Base-by-base conservation (phyloP, 2,329 filamentous ascomycete genomes). In the Ceratocystis eucalypticola region DNA sequence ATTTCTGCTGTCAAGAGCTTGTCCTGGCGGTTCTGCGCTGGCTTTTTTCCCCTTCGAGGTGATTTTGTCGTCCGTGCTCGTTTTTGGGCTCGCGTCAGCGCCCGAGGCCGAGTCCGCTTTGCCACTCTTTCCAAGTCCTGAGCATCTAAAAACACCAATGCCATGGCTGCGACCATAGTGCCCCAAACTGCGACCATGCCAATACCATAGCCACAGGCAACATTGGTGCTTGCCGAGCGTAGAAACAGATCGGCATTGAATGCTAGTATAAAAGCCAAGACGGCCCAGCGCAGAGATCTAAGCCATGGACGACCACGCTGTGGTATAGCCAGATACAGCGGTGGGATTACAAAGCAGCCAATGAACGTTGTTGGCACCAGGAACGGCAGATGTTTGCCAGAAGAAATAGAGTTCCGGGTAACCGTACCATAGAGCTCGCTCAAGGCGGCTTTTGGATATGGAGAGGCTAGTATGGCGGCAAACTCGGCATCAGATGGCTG, bases 91-190 rank as follows among this genome's bases (percentile, higher is more conserved):
- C 8, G 37, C 8, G 37, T 12, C 37, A 12, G 37, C 37, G 37
- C 37, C 10, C 37, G 37, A 28, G 50, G 25, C 1, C 55, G 28
- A 15, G 55, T 30, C 55, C 76, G 71, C 67, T 74, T 77, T 65
- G 79, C 73, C 0, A 81, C 77, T 69, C 84, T 78, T 68, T 79
- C 82, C 0, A 80, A 80, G 22, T 84, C 80, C 72, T 86, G 84
- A 2, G 83, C 82, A 20, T 76, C 74, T 59, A 77, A 80, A 74
- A 81, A 82, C 1, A 86, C 72, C 28, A 87, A 72, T 70, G 83
- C 72, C 22, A 78, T 77, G 65, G 80, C 70, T 45, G 73, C 76
- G 73, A 77, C 79, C 20, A 85, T 72, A 10, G 80, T 79, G 0
- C 79, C 77, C 80, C 80, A 86, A 3, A 74, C 72, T 2, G 76